Evolutionary conservation across 768 basidiomycete genomes (phyloP), one percentile per base, ranked within the genome.

Genomic region (Boletus tomentosulus): DNA sequence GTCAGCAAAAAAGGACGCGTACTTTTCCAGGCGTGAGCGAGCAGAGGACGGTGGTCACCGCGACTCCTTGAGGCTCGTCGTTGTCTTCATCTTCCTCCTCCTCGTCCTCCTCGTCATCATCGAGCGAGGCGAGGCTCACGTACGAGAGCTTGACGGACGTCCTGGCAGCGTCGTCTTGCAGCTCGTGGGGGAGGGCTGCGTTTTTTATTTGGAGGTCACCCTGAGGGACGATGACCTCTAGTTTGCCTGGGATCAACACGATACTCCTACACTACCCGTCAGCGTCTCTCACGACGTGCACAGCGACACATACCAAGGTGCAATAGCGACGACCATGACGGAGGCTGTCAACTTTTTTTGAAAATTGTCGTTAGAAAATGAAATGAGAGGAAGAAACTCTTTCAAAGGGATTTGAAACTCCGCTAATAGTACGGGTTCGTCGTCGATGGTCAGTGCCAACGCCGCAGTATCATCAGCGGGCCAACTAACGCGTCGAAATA

Each of bases 11-110:
- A 10, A 39, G 50, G 47, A 39, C 51, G 48, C 77, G 51, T 62
- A 90, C 93, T 75, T 86, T 89, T 56, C 90, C 88, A 27, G 89
- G 85, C 46, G 86, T 91, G 62, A 97, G 75, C 1, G 91, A 83
- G 66, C 87, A 86, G 15, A 96, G 74, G 53, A 92, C 76, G 16
- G 85, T 84, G 30, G 80, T 78, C 46, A 71, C 64, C 19, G 68
- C 67, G 19, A 63, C 57, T 33, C 78, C 75, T 2, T 73, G 68
- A 3, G 74, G 63, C 12, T 68, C 70, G n/a, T 71, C 66, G 0
- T 68, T 62, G 0, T 78, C 72, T 1, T 79, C 78, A 0, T 79
- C 77, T 0, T 78, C 76, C 0, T 76, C 76, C 0, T 80, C 75
- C 0, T 76, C 75, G 4, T 76, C 75, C 1, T 74, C 75, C 4